phyloP scores from a whole-genome alignment of 306 rosid species.

The Vigna hirtella region DNA sequence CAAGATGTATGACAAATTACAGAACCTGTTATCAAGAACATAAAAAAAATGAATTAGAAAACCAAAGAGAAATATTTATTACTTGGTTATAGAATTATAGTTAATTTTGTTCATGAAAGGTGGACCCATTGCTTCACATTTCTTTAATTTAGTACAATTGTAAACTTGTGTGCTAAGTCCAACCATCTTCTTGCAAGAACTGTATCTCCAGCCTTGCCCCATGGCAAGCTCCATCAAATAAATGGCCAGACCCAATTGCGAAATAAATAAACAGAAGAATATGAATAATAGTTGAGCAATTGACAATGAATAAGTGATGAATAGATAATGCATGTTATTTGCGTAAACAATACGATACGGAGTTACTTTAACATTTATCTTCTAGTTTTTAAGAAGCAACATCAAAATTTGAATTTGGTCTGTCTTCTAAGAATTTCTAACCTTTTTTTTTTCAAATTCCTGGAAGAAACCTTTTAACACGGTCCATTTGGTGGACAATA shows the following conservation, averaged over 20 bases:
- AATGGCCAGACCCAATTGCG: background rate
- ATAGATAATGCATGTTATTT: constrained; percentile 29
- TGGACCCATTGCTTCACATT: constrained; percentile 7
- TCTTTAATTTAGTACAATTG: background rate
- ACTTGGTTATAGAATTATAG: constrained; percentile 6
- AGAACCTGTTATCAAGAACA: background rate
- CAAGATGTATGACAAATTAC: constrained; percentile 28
- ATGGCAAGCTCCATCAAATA: constrained; percentile 24
- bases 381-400: constrained; percentile 10
- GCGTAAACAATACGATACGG: constrained; percentile 12
- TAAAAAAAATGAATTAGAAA: background rate
- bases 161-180: constrained; percentile 6
- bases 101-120: constrained; percentile 6
- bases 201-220: constrained; percentile 26
- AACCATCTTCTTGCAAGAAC: constrained; percentile 21
- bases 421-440: constrained; percentile 26
- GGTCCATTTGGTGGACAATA: background rate
- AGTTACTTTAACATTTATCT: background rate
- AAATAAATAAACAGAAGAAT: constrained; percentile 18
- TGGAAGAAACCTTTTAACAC: background rate
- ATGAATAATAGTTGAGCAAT: constrained; percentile 26
- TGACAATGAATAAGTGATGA: constrained; percentile 21
- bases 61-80: background rate
- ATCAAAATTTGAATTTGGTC: constrained; percentile 18
- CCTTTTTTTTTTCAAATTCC: constrained; percentile 20